Evolutionary conservation across 2,329 filamentous ascomycete species (phyloP).

Genomic region (Pezicula neosporulosa): DNA sequence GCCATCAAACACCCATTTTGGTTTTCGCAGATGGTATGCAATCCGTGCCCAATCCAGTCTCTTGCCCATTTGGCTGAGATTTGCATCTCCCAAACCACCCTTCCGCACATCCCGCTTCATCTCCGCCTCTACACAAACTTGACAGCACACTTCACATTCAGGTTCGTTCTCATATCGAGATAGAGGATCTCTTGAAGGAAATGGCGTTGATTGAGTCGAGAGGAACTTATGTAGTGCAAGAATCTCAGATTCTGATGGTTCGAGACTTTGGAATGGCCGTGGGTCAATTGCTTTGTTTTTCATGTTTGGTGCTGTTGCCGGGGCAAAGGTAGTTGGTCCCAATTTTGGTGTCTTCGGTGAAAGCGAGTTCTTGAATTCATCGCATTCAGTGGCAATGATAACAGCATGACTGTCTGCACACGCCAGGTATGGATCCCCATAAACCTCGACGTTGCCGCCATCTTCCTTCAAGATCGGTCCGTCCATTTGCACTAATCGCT

Average conservation of each 20-base stretch:
- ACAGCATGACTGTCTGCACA: conserved; percentile 42
- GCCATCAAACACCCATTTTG: conserved; percentile 48
- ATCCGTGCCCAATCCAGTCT: conserved; percentile 42
- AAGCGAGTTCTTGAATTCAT: conserved; percentile 41
- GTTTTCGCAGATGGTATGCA: conserved; percentile 39
- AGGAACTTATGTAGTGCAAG: conserved; percentile 15
- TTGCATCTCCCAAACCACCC: conserved; percentile 7
- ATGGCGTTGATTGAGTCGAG: background rate
- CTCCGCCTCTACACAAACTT: conserved; percentile 31
- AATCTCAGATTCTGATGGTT: conserved; percentile 18
- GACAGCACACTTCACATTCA: conserved; percentile 25
- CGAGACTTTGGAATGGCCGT: conserved; percentile 16
- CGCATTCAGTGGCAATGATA: conserved; percentile 49
- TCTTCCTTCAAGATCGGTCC: conserved; percentile 24
- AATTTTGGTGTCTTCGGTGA: conserved; percentile 2
- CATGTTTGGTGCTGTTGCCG: background rate
- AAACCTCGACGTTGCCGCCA: conserved; percentile 34
- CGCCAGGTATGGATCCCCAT: conserved; percentile 38
- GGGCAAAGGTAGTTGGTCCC: background rate
- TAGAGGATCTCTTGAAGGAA: conserved; percentile 16
- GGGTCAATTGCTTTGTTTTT: conserved; percentile 10
- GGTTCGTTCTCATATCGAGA: conserved; percentile 19
- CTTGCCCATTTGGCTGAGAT: conserved; percentile 21
- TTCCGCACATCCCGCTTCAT: background rate
- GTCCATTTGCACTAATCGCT: conserved; percentile 24